Percentiles rank a stretch among this genome's conserved stretches.
Conservation (phyloP, 192 early-diverging fungal genomes). For the Rhizophlyctis rosea region DNA sequence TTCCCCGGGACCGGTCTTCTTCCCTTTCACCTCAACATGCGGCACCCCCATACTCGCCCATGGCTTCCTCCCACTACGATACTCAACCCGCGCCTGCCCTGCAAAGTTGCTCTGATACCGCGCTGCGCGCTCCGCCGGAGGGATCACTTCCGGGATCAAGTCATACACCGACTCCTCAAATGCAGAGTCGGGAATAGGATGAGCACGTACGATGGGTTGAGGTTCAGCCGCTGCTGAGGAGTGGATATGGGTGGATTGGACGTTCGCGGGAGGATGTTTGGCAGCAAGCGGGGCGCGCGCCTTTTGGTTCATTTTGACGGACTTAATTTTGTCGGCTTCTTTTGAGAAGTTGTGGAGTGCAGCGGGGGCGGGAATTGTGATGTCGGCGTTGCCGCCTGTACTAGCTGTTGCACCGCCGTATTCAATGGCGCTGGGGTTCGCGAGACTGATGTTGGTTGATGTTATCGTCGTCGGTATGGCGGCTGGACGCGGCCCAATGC, state of each 20-base stretch:
- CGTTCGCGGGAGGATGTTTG: not conserved
- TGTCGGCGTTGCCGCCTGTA: not conserved
- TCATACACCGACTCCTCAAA: conserved; percentile 50
- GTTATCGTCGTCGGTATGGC: conserved; percentile 3
- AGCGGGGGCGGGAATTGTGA: not conserved
- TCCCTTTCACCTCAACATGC: conserved; percentile 34
- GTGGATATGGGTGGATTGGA: no score
- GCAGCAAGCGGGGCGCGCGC: not conserved
- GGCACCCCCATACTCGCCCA: conserved; percentile 54
- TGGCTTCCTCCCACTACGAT: conserved; percentile 32
- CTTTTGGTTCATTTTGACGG: not conserved
- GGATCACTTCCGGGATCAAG: conserved; percentile 44
- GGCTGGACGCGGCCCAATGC: conserved; percentile 18
- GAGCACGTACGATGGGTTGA: conserved; percentile 11
- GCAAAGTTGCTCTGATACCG: conserved; percentile 47
- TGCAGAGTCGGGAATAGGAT: conserved; percentile 37
- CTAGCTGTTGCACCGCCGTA: not conserved
- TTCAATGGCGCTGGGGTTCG: not conserved
- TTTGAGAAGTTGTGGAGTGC: not conserved
- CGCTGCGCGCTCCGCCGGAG: conserved; percentile 34
- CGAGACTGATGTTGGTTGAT: not conserved
- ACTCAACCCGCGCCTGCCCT: conserved; percentile 41
- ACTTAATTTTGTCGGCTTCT: not conserved
- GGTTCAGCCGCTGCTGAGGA: not conserved
- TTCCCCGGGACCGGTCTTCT: no score